phyloP scores from a whole-genome alignment of 1,284 basidiomycete genomes.

The Tilletia indica region DNA sequence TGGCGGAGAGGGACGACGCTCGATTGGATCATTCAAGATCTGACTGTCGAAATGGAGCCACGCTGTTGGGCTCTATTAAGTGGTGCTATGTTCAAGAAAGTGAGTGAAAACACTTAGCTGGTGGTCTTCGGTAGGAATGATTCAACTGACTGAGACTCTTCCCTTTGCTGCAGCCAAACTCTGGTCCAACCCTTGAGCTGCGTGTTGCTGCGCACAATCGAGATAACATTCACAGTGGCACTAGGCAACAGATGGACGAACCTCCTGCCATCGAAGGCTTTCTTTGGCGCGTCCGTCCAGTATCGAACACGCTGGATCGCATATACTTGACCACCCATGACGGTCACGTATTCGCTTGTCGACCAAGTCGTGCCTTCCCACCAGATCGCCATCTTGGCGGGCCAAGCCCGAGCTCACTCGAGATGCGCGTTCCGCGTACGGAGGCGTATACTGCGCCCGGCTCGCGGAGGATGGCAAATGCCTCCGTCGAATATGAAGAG shows the following conservation, averaged over 20 bases:
- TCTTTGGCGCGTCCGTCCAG: conserved; percentile 67
- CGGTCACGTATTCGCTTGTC: conserved; percentile 69
- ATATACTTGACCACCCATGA: conserved; percentile 73
- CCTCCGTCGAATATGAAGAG: conserved; percentile 2
- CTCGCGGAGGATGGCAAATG: neutral
- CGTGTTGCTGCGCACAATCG: conserved; percentile 69
- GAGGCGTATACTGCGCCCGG: conserved; percentile 21
- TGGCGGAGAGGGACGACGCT: conserved; percentile 71
- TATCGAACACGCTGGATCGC: conserved; percentile 64
- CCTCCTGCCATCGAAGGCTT: conserved; percentile 78
- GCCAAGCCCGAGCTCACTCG: conserved; percentile 23
- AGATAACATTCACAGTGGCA: conserved; percentile 62
- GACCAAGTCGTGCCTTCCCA: conserved; percentile 64
- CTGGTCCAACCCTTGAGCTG: conserved; percentile 68
- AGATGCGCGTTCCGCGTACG: conserved; percentile 30
- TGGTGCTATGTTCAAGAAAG: conserved; percentile 70
- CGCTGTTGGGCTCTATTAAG: conserved; percentile 72
- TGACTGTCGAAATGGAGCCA: conserved; percentile 65
- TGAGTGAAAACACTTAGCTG: conserved; percentile 47
- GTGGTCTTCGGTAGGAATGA: neutral
- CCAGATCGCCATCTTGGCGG: conserved; percentile 63
- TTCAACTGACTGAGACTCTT: neutral
- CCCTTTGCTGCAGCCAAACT: conserved; percentile 58
- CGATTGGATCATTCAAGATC: conserved; percentile 76
- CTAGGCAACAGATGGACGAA: conserved; percentile 66